Evolutionary conservation across 2,329 filamentous ascomycete species (phyloP).

Genomic region (Xylaria sp.): DNA sequence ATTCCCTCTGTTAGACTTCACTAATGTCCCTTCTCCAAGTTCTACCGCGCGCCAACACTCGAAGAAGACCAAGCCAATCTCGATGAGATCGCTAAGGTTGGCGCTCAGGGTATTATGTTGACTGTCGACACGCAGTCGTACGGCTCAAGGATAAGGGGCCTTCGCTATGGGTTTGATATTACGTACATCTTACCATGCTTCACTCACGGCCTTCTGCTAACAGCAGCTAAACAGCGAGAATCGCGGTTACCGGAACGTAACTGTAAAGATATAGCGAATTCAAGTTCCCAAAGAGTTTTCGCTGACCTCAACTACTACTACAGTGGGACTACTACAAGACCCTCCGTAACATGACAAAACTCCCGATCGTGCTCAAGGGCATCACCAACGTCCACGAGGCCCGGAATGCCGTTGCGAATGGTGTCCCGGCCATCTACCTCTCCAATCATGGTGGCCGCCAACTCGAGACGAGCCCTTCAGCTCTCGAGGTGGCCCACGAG

Average conservation of each 20-base stretch:
- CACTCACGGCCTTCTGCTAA: neutral
- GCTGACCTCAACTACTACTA: constrained; percentile 4
- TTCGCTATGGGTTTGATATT: constrained; percentile 15
- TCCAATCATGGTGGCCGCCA: constrained; percentile 52
- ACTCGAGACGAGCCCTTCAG: constrained; percentile 46
- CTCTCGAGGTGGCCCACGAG: constrained; percentile 48
- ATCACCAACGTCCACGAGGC: constrained; percentile 50
- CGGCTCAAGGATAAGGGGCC: constrained; percentile 16
- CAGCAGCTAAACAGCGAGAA: constrained; percentile 5
- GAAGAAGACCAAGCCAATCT: constrained; percentile 27
- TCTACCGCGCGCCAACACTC: constrained; percentile 19
- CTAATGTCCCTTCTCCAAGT: constrained; percentile 25
- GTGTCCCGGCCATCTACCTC: constrained; percentile 48
- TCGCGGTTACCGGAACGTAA: constrained; percentile 17
- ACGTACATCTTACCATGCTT: constrained; percentile 2
- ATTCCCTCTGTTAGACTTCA: neutral
- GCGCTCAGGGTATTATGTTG: constrained; percentile 39
- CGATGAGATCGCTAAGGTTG: constrained; percentile 31
- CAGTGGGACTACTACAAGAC: constrained; percentile 46
- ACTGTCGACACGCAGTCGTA: constrained; percentile 36
- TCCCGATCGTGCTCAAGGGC: constrained; percentile 42
- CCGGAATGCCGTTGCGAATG: constrained; percentile 42
- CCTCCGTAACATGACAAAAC: constrained; percentile 37
- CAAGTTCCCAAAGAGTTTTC: constrained; percentile 24
- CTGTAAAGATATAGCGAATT: constrained; percentile 9